A percentile compares a stretch with the other conserved stretches of the same genome.
Evolutionary conservation across 768 basidiomycete species (phyloP).

Genomic region (Glaciozyma martinii): DNA sequence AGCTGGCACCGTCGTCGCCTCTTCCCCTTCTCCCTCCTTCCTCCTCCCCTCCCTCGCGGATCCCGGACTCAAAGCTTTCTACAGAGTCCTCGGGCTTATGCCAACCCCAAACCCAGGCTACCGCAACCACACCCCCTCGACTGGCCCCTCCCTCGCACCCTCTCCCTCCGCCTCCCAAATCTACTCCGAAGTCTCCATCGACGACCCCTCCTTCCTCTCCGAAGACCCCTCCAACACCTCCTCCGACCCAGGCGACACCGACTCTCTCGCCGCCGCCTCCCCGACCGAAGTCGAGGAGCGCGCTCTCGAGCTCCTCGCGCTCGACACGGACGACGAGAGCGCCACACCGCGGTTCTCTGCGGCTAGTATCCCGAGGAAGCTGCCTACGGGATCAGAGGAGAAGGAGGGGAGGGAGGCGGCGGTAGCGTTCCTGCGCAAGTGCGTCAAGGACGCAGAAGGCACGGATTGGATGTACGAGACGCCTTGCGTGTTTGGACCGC

Average conservation of each 20-base stretch:
- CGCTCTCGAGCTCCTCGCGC: constrained; percentile 4
- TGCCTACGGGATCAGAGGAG: not conserved
- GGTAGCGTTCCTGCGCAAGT: not conserved
- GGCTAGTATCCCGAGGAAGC: not conserved
- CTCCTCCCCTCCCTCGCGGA: too few species aligned
- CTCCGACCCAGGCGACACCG: not conserved
- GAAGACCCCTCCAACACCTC: not conserved
- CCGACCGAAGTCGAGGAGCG: constrained; percentile 1
- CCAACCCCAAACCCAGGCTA: too few species aligned
- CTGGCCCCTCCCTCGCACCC: too few species aligned
- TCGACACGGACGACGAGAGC: not conserved
- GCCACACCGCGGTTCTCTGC: not conserved
- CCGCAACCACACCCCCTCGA: too few species aligned
- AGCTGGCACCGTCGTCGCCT: too few species aligned
- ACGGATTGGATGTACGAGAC: constrained; percentile 8
- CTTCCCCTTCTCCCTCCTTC: too few species aligned
- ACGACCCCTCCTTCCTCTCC: not conserved
- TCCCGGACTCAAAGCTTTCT: too few species aligned
- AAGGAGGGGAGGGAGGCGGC: not conserved
- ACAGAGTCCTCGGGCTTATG: too few species aligned
- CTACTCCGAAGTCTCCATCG: too few species aligned
- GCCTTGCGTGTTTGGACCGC: constrained; percentile 7
- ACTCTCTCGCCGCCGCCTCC: constrained; percentile 7
- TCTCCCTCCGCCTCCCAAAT: too few species aligned
- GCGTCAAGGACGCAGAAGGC: constrained; percentile 1